phyloP scores from a whole-genome alignment of 371 early-diverging fungal species.

The Apophysomyces variabilis region DNA sequence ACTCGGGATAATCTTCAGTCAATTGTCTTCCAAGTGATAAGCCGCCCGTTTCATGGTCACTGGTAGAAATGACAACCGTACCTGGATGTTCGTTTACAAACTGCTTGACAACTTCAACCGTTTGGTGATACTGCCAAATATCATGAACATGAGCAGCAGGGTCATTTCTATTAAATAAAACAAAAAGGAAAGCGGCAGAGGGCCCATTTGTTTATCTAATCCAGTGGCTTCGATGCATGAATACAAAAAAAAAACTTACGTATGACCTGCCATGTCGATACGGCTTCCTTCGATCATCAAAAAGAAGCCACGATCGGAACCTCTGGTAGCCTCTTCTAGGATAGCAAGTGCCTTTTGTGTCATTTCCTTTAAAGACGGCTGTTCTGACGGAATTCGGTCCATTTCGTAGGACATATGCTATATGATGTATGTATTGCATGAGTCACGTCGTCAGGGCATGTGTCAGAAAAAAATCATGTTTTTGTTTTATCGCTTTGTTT shows the following conservation, averaged over 20 bases:
- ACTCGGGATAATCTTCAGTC: constrained; percentile 65
- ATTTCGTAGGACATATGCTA: constrained; percentile 83
- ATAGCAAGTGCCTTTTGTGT: constrained; percentile 66
- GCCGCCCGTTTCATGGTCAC: constrained; percentile 67
- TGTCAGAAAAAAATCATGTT: background rate
- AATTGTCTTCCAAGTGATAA: constrained; percentile 58
- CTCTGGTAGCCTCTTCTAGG: constrained; percentile 45
- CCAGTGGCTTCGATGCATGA: no score
- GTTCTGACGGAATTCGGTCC: constrained; percentile 65
- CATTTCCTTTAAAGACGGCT: constrained; percentile 82
- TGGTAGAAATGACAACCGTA: constrained; percentile 74
- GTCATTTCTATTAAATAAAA: constrained; percentile 59
- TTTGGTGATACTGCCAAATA: constrained; percentile 73
- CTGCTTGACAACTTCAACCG: constrained; percentile 58
- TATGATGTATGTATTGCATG: background rate
- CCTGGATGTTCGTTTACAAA: constrained; percentile 69
- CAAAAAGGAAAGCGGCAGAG: no score
- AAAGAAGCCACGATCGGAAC: constrained; percentile 60
- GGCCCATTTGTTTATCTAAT: no score
- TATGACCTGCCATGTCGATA: constrained; percentile 45
- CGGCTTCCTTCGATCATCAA: constrained; percentile 71
- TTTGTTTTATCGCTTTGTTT: constrained; percentile 15
- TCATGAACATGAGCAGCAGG: constrained; percentile 79
- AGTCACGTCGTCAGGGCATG: no score
- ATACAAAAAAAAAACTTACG: constrained; percentile 22